Conservation (phyloP, 306 rosid genomes). For the Castanea sativa region DNA sequence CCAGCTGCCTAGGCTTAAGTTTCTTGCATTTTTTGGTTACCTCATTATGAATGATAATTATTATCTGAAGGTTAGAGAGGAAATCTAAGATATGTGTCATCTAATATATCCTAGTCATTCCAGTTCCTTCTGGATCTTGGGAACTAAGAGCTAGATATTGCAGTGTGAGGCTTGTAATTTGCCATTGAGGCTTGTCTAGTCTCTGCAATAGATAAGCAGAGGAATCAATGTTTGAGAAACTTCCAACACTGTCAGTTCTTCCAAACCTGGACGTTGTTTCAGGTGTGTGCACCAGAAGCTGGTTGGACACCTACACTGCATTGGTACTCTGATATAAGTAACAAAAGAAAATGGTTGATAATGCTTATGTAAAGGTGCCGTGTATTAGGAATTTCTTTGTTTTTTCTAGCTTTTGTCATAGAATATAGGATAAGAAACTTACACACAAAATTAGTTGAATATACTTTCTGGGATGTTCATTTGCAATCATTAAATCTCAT, state of each 20-base stretch:
- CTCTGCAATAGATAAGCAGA: no score
- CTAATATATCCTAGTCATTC: neutral
- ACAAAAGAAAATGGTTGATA: neutral
- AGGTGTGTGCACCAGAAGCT: neutral
- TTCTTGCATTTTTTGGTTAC: neutral
- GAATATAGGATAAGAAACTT: neutral
- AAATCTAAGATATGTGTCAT: neutral
- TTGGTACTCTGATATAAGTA: neutral
- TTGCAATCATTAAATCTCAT: neutral
- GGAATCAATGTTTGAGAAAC: no score
- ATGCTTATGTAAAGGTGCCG: neutral
- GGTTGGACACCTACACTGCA: neutral
- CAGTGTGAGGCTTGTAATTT: neutral
- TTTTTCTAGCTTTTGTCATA: neutral
- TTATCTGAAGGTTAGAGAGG: neutral
- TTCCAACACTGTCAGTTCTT: neutral
- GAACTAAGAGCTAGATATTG: neutral
- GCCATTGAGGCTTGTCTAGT: neutral
- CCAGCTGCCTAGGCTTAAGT: neutral
- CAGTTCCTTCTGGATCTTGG: neutral
- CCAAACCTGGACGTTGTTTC: neutral
- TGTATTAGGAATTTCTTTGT: neutral
- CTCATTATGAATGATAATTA: neutral
- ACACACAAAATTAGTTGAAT: neutral
- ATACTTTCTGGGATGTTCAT: neutral